Conservation (phyloP, 257 asterid genomes). For the Handroanthus guayacan region DNA sequence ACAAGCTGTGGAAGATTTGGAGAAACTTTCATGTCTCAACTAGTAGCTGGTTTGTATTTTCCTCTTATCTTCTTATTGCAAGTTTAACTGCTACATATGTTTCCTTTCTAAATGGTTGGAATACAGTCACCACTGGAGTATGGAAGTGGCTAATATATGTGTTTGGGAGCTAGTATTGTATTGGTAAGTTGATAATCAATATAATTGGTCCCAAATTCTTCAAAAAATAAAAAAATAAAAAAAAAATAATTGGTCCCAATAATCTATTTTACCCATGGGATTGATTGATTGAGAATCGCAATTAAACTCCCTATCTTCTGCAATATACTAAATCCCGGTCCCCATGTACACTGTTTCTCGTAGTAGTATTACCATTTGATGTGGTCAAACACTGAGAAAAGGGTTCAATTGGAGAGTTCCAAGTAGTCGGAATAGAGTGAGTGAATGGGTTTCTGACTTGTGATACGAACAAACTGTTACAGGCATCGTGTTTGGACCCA, state of each 20-base stretch:
- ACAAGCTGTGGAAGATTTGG: slow-evolving; percentile 49
- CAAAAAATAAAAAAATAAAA: too few relatives aligned
- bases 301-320: background rate
- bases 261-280: background rate
- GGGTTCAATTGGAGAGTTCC: too few relatives aligned
- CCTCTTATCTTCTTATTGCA: slow-evolving; percentile 2
- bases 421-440: too few relatives aligned
- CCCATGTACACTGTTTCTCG: background rate
- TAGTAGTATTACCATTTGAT: background rate
- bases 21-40: slow-evolving; percentile 24
- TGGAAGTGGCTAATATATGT: background rate
- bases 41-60: slow-evolving; percentile 40
- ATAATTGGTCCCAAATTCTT: background rate
- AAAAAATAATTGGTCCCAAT: background rate
- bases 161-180: background rate
- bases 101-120: background rate
- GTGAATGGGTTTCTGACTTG: too few relatives aligned
- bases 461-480: too few relatives aligned
- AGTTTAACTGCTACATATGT: slow-evolving; percentile 1
- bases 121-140: too few relatives aligned
- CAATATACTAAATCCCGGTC: background rate
- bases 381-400: too few relatives aligned
- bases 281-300: background rate
- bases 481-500: too few relatives aligned
- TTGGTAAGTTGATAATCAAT: background rate